Evolutionary conservation across 2,329 filamentous ascomycete species (phyloP).

Genomic region (Emydomyces testavorans): DNA sequence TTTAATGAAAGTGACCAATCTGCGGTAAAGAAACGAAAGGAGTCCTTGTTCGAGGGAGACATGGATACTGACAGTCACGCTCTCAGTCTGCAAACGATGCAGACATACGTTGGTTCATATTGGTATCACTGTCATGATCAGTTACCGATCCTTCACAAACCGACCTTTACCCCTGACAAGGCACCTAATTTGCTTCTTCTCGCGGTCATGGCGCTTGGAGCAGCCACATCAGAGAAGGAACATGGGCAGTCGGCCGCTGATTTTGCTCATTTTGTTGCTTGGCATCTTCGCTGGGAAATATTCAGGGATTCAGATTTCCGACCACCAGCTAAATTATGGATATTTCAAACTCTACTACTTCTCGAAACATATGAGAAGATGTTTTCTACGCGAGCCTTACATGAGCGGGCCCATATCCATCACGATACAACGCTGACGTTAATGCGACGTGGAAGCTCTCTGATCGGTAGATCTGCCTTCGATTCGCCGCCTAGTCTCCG

Average conservation of each 20-base stretch:
- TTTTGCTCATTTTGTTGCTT: constrained; percentile 78
- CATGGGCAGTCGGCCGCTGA: constrained; percentile 62
- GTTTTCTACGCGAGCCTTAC: constrained; percentile 82
- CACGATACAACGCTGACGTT: constrained; percentile 90
- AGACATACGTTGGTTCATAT: constrained; percentile 83
- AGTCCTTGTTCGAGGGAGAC: constrained; percentile 66
- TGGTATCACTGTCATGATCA: constrained; percentile 94
- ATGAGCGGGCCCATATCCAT: constrained; percentile 92
- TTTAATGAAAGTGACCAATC: constrained; percentile 73
- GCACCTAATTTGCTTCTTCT: constrained; percentile 76
- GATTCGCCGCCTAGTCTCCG: constrained; percentile 71
- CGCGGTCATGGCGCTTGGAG: constrained; percentile 84
- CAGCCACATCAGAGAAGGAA: constrained; percentile 73
- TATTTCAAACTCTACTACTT: constrained; percentile 81
- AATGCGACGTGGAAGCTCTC: constrained; percentile 83
- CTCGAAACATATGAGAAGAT: constrained; percentile 96
- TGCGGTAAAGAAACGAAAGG: constrained; percentile 61
- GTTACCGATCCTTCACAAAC: constrained; percentile 85
- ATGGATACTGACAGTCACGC: constrained; percentile 50
- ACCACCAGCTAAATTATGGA: constrained; percentile 87
- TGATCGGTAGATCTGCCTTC: constrained; percentile 73
- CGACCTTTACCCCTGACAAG: constrained; percentile 79
- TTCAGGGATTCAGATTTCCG: constrained; percentile 85
- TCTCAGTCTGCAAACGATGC: constrained; percentile 87
- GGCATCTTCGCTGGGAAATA: constrained; percentile 90